phyloP scores from a whole-genome alignment of 176 grass and related monocot species.

The Lolium rigidum region DNA sequence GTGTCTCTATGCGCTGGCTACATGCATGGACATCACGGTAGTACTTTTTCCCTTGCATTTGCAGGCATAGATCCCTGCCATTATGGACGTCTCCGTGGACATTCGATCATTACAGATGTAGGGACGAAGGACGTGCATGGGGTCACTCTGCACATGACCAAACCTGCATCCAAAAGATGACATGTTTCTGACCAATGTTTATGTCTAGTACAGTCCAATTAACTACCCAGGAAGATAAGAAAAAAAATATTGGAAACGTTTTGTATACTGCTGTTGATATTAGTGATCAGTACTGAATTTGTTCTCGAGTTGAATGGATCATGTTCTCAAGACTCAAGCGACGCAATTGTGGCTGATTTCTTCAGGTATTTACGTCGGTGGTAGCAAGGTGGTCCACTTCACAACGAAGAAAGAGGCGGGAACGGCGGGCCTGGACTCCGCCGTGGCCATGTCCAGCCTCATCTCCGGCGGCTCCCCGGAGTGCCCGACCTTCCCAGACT shows the following conservation, averaged over 20 bases:
- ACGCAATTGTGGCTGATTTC: background rate
- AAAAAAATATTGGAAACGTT: background rate
- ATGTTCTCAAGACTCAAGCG: background rate
- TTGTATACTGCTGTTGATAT: background rate
- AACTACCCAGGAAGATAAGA: background rate
- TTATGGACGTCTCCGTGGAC: conserved; percentile 2
- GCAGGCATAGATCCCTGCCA: conserved; percentile 1
- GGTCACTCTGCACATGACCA: conserved; percentile 26
- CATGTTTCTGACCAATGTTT: conserved; percentile 18
- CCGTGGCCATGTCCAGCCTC: conserved; percentile 47
- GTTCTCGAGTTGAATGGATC: background rate
- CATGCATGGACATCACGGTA: background rate
- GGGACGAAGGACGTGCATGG: conserved; percentile 4
- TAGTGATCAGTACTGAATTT: background rate
- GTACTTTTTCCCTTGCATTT: conserved; percentile 5
- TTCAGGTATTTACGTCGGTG: conserved; percentile 76
- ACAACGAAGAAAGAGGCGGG: conserved; percentile 61
- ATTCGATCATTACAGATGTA: conserved; percentile 20
- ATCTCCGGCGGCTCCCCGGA: conserved; percentile 15
- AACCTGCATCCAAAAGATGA: background rate
- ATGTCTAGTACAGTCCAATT: background rate
- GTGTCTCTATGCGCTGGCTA: conserved; percentile 11
- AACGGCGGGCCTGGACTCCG: conserved; percentile 35
- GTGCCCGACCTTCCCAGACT: conserved; percentile 67
- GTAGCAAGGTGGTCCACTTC: conserved; percentile 87